Conservation (phyloP, 116 monocot species). For the Thalassia testudinum region DNA sequence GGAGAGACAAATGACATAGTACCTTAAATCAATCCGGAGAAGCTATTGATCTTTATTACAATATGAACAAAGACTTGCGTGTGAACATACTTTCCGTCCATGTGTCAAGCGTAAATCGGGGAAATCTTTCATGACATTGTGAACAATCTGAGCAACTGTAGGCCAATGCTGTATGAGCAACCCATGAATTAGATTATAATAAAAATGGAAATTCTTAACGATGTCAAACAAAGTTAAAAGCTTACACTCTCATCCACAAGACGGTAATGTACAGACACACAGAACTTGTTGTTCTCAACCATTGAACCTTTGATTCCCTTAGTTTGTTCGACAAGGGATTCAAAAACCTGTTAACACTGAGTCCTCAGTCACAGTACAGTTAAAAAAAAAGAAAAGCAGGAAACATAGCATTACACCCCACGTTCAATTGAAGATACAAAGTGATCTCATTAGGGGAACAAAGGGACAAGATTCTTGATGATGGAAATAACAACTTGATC, state of each 20-base stretch:
- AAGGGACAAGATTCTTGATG: no score
- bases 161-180: conserved; percentile 37
- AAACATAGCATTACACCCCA: no score
- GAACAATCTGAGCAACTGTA: conserved; percentile 40
- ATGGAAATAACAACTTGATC: no score
- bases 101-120: conserved; percentile 60
- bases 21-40: no score
- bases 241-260: conserved; percentile 61
- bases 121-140: conserved; percentile 43
- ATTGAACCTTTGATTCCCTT: conserved; percentile 64
- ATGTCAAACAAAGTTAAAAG: background rate
- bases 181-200: background rate
- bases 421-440: no score
- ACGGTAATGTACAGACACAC: conserved; percentile 95
- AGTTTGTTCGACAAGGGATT: conserved; percentile 52
- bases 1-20: no score
- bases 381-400: background rate
- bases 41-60: no score
- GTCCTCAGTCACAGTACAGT: background rate
- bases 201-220: background rate
- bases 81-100: conserved; percentile 66
- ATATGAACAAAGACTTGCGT: background rate
- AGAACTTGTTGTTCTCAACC: conserved; percentile 94
- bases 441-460: no score
- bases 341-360: conserved; percentile 42